Evolutionary conservation across 2,329 filamentous ascomycete genomes (phyloP).

Genomic region (Chaetomiaceae sp.): DNA sequence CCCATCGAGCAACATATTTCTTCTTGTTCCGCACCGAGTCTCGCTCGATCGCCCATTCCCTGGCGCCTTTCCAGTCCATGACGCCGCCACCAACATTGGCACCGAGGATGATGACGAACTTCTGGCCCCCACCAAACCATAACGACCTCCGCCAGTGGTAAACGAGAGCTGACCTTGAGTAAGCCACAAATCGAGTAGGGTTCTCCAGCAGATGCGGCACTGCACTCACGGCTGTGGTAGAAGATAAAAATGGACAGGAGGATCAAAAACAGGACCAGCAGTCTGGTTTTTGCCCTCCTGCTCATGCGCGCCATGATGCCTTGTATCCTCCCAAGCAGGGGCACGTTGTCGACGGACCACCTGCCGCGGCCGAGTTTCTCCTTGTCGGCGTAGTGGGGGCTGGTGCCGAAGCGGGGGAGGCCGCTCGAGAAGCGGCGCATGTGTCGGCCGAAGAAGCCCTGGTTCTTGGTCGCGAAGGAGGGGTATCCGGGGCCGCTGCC

Average conservation of each 20-base stretch:
- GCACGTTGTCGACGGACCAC: slow-evolving; percentile 44
- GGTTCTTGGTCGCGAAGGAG: slow-evolving; percentile 72
- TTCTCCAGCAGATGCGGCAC: background rate
- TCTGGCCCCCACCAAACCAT: slow-evolving; percentile 75
- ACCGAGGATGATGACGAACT: slow-evolving; percentile 87
- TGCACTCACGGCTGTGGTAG: slow-evolving; percentile 65
- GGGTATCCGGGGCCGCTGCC: slow-evolving; percentile 64
- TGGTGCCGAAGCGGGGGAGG: slow-evolving; percentile 63
- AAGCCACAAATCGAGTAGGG: slow-evolving; percentile 23
- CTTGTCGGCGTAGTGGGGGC: slow-evolving; percentile 61
- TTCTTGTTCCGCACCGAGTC: slow-evolving; percentile 95
- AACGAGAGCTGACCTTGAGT: slow-evolving; percentile 39
- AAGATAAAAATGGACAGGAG: slow-evolving; percentile 59
- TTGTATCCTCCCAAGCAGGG: slow-evolving; percentile 42
- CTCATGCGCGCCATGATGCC: slow-evolving; percentile 46
- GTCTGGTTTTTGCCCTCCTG: slow-evolving; percentile 58
- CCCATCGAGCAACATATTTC: slow-evolving; percentile 80
- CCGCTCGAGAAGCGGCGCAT: slow-evolving; percentile 74
- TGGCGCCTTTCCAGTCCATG: slow-evolving; percentile 97
- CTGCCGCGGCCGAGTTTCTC: slow-evolving; percentile 63
- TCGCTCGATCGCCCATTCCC: slow-evolving; percentile 96
- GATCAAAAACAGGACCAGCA: slow-evolving; percentile 54
- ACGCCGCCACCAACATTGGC: slow-evolving; percentile 95
- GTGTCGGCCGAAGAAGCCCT: slow-evolving; percentile 82
- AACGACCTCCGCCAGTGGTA: slow-evolving; percentile 65